Percentiles rank a stretch among this genome's conserved stretches.
Conservation (phyloP, 148 eudicot genomes). For the Chenopodium album region DNA sequence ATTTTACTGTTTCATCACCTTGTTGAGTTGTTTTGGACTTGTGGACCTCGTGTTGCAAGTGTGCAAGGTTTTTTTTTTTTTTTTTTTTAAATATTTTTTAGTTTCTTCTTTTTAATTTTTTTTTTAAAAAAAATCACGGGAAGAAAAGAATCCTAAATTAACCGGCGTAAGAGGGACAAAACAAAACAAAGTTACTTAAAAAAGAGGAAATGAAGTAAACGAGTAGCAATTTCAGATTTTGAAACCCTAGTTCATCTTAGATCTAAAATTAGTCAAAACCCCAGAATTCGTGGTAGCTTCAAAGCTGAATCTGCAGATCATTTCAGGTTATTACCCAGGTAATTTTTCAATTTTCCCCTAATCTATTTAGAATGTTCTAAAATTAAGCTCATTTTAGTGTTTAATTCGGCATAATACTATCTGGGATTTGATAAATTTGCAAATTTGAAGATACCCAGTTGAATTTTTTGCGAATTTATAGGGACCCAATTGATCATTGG, state of each 20-base stretch:
- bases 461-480: conserved; percentile 20
- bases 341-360: conserved; percentile 11
- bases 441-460: conserved; percentile 19
- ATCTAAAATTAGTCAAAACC: conserved; percentile 11
- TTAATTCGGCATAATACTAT: background rate
- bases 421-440: background rate
- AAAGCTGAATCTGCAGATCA: conserved; percentile 5
- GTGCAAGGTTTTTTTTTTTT: too few relatives aligned
- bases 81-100: too few relatives aligned
- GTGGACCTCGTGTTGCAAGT: too few relatives aligned
- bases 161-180: background rate
- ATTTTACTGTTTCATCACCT: too few relatives aligned
- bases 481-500: conserved; percentile 26
- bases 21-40: too few relatives aligned
- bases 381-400: conserved; percentile 10
- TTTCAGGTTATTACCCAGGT: conserved; percentile 16
- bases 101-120: too few relatives aligned
- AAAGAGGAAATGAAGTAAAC: conserved; percentile 4
- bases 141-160: background rate
- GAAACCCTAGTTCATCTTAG: conserved; percentile 25
- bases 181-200: background rate
- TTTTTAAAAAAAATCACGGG: too few relatives aligned
- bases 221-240: conserved; percentile 1
- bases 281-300: conserved; percentile 10
- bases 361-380: background rate